Evolutionary conservation across 768 basidiomycete species (phyloP).

Genomic region (Floccularia luteovirens): DNA sequence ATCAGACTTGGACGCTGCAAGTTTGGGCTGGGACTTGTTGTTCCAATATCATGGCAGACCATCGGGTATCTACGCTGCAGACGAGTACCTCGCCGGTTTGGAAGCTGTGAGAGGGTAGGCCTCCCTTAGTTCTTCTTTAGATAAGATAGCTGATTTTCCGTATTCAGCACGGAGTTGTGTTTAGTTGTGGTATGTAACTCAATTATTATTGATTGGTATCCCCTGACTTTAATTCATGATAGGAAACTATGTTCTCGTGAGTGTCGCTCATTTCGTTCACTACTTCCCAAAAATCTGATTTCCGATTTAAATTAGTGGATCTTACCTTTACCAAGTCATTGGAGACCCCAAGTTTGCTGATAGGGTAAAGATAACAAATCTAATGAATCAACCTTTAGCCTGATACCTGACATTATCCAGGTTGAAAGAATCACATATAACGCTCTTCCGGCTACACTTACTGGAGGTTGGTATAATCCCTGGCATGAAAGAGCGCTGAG

Average conservation of each 20-base stretch:
- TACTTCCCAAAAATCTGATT: not conserved
- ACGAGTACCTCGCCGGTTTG: slow-evolving; percentile 49
- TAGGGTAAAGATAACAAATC: slow-evolving; percentile 22
- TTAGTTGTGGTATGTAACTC: slow-evolving; percentile 36
- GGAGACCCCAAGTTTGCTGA: slow-evolving; percentile 46
- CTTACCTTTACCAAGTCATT: slow-evolving; percentile 47
- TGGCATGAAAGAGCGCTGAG: slow-evolving; percentile 8
- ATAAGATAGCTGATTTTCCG: slow-evolving; percentile 1
- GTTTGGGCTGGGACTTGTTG: slow-evolving; percentile 44
- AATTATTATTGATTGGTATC: not conserved
- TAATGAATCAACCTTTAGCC: not conserved
- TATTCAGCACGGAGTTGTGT: slow-evolving; percentile 42
- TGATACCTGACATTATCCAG: slow-evolving; percentile 8
- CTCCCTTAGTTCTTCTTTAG: not conserved
- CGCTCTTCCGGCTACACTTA: slow-evolving; percentile 39
- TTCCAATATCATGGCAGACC: slow-evolving; percentile 55
- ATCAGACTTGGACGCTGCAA: slow-evolving; percentile 40
- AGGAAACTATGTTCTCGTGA: slow-evolving; percentile 59
- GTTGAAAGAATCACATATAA: slow-evolving; percentile 45
- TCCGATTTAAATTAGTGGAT: slow-evolving; percentile 26
- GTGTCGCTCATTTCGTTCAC: slow-evolving; percentile 10
- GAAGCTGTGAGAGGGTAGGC: slow-evolving; percentile 45
- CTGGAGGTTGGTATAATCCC: slow-evolving; percentile 27
- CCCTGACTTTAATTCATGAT: not conserved
- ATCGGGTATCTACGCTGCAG: slow-evolving; percentile 47